These are phyloP conservation scores for Nakazawaea pomicola DNA, from an alignment of 805 yeast species.

Conservation along the genomic window DNA sequence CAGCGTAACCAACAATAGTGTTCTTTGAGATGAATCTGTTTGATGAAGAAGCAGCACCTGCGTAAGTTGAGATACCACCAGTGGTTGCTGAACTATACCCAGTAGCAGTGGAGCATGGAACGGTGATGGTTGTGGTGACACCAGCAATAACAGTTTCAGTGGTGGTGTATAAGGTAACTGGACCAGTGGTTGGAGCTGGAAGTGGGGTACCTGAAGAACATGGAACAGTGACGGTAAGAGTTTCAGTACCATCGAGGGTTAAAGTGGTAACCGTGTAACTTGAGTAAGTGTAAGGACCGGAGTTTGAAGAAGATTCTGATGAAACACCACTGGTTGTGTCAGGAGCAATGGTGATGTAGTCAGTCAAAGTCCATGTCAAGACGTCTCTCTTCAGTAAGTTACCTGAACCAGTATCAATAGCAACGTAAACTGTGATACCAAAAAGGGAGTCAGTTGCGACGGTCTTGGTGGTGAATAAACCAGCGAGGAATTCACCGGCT, in stretches of 20 bases:
- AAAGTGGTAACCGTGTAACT: slow-evolving; percentile 13
- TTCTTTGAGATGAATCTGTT: slow-evolving; percentile 2
- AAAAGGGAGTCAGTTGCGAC: neutral
- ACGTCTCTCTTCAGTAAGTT: slow-evolving; percentile 11
- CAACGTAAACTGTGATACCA: slow-evolving; percentile 12
- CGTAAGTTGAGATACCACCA: slow-evolving; percentile 9
- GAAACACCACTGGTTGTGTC: slow-evolving; percentile 3
- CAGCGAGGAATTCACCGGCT: slow-evolving; percentile 9
- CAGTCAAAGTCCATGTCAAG: slow-evolving; percentile 13
- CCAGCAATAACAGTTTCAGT: slow-evolving; percentile 14
- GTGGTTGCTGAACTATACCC: slow-evolving; percentile 1
- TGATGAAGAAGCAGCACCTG: slow-evolving; percentile 9
- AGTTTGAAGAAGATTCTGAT: slow-evolving; percentile 3
- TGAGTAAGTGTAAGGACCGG: slow-evolving; percentile 9
- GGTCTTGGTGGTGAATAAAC: slow-evolving; percentile 7
- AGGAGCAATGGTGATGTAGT: slow-evolving; percentile 8
- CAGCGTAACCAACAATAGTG: slow-evolving; percentile 4
- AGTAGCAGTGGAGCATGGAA: slow-evolving; percentile 9
- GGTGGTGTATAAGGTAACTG: slow-evolving; percentile 12
- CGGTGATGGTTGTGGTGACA: slow-evolving; percentile 24
- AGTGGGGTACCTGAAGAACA: slow-evolving; percentile 9
- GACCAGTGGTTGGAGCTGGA: slow-evolving; percentile 10
- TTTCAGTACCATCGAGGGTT: slow-evolving; percentile 6
- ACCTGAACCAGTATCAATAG: slow-evolving; percentile 11
- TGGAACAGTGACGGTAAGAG: slow-evolving; percentile 12